Percentiles rank a stretch among this genome's conserved stretches.
Conservation (phyloP, 2,329 filamentous ascomycete genomes). For the Tolypocladium paradoxum region DNA sequence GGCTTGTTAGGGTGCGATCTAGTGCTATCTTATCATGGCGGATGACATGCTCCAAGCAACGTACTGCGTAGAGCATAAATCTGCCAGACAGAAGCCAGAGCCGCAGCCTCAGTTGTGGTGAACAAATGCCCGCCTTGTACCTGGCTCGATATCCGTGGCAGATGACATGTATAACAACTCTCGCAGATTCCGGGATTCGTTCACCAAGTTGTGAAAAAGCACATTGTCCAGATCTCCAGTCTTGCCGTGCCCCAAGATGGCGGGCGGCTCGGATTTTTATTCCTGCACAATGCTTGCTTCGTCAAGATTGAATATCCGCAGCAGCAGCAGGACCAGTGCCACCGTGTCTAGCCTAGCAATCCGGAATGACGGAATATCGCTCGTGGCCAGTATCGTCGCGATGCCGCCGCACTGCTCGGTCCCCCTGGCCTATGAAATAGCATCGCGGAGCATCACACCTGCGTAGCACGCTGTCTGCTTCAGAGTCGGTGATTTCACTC, state of each 20-base stretch:
- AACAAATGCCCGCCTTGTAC: neutral
- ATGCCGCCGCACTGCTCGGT: slow-evolving; percentile 47
- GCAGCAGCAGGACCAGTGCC: neutral
- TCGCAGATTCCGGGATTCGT: too few species aligned
- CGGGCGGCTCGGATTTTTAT: neutral
- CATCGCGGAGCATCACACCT: slow-evolving; percentile 58
- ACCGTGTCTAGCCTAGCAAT: slow-evolving; percentile 4
- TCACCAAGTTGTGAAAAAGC: too few species aligned
- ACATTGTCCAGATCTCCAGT: neutral
- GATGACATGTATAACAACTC: neutral
- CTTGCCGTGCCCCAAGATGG: neutral
- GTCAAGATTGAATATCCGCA: neutral
- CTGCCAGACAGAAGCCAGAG: neutral
- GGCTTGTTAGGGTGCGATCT: neutral
- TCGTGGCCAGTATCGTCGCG: slow-evolving; percentile 49
- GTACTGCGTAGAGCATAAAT: neutral
- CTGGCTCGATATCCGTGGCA: neutral
- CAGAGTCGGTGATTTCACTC: slow-evolving; percentile 63
- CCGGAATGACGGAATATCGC: slow-evolving; percentile 26
- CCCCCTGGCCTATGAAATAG: slow-evolving; percentile 54
- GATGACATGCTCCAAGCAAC: neutral
- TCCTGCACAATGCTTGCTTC: neutral
- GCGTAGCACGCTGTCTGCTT: slow-evolving; percentile 67
- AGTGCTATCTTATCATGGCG: too few species aligned
- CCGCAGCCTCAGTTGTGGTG: neutral